A percentile compares a stretch with the other conserved stretches of the same genome.
Conservation (phyloP, 495 filamentous ascomycete species). For the Corynascus novoguineensis region DNA sequence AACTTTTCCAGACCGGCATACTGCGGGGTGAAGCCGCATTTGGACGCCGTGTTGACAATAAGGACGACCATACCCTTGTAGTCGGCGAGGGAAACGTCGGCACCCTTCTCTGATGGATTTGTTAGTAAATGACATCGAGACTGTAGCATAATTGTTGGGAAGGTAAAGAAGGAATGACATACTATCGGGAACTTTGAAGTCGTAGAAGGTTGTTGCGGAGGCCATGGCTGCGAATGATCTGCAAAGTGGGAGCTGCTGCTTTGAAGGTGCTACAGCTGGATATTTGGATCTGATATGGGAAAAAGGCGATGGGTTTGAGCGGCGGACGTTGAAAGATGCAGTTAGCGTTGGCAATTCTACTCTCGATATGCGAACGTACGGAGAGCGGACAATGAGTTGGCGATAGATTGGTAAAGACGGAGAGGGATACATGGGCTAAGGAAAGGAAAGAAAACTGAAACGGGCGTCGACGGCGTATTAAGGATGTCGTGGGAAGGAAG, state of each 20-base stretch:
- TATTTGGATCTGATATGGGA: not conserved
- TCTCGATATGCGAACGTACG: constrained; percentile 3
- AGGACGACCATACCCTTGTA: constrained; percentile 90
- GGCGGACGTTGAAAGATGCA: not conserved
- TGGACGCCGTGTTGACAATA: constrained; percentile 96
- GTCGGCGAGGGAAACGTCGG: constrained; percentile 57
- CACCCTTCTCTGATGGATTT: constrained; percentile 61
- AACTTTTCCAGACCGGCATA: constrained; percentile 85
- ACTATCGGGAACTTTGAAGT: constrained; percentile 84
- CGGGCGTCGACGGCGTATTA: not conserved
- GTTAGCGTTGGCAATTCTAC: not conserved
- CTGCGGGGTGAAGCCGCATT: constrained; percentile 99
- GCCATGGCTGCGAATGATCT: constrained; percentile 61
- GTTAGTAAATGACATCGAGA: constrained; percentile 7
- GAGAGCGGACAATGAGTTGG: not conserved
- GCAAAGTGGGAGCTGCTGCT: not conserved
- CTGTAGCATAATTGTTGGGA: not conserved
- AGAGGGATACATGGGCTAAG: not conserved
- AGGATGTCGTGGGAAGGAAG: not conserved
- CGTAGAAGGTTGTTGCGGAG: constrained; percentile 83
- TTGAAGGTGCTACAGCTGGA: not conserved
- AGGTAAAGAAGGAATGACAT: constrained; percentile 32
- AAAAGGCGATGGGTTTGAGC: not conserved
- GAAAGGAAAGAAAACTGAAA: not conserved
- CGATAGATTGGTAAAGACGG: constrained; percentile 5